Conservation (phyloP, 2,329 filamentous ascomycete species). For the Zarea fungicola region DNA sequence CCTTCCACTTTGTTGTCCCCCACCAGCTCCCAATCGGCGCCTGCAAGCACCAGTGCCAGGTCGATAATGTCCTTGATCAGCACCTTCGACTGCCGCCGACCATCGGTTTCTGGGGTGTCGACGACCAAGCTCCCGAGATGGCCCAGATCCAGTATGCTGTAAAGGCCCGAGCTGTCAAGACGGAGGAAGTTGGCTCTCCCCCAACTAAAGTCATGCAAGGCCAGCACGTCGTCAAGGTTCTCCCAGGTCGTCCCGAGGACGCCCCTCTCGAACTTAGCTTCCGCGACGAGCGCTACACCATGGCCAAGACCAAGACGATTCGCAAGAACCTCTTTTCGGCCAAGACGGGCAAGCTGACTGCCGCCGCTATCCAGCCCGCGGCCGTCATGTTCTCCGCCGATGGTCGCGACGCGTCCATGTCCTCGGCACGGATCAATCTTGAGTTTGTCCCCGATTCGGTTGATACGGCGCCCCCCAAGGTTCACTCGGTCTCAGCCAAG, state of each 20-base stretch:
- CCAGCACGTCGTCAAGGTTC: slow-evolving; percentile 44
- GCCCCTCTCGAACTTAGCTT: slow-evolving; percentile 45
- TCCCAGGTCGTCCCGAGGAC: slow-evolving; percentile 45
- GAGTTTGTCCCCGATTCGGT: slow-evolving; percentile 41
- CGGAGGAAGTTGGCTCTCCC: slow-evolving; percentile 14
- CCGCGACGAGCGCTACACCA: slow-evolving; percentile 44
- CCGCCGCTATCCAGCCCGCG: slow-evolving; percentile 39
- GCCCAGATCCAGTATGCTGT: slow-evolving; percentile 48
- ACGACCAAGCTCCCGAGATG: slow-evolving; percentile 53
- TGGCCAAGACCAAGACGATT: slow-evolving; percentile 47
- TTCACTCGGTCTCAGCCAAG: slow-evolving; percentile 46
- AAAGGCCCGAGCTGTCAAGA: slow-evolving; percentile 39
- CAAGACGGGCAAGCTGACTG: slow-evolving; percentile 46
- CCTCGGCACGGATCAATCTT: slow-evolving; percentile 40
- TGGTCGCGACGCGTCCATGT: slow-evolving; percentile 37
- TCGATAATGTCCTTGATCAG: slow-evolving; percentile 42
- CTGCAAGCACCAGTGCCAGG: slow-evolving; percentile 45
- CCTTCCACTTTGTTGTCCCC: slow-evolving; percentile 58
- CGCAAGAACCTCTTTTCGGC: slow-evolving; percentile 48
- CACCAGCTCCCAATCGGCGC: slow-evolving; percentile 51
- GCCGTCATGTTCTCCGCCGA: slow-evolving; percentile 48
- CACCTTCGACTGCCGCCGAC: slow-evolving; percentile 51
- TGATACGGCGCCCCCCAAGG: slow-evolving; percentile 41
- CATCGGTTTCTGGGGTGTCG: slow-evolving; percentile 46
- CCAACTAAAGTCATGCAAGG: slow-evolving; percentile 35